phyloP scores from a whole-genome alignment of 345 rosid genomes.

The Acer campestre region DNA sequence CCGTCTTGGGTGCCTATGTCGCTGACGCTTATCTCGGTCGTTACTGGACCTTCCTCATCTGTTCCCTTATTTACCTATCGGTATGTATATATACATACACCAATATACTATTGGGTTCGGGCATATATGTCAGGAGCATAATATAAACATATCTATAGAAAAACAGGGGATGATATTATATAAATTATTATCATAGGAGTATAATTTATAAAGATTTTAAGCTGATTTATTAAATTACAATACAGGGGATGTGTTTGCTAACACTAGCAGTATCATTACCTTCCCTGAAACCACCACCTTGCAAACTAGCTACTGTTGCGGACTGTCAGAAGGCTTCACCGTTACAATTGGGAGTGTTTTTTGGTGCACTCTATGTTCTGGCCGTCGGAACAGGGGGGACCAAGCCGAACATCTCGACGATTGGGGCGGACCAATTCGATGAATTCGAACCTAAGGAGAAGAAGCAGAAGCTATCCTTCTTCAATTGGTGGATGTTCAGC shows the following conservation, averaged over 20 bases:
- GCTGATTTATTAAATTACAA: neutral
- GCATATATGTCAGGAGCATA: too few species aligned
- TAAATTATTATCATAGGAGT: too few species aligned
- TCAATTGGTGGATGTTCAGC: conserved; percentile 99
- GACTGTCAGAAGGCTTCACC: conserved; percentile 62
- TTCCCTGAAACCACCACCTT: conserved; percentile 64
- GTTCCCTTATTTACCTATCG: conserved; percentile 54
- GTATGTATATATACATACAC: conserved; percentile 31
- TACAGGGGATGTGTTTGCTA: conserved; percentile 76
- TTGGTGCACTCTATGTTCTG: conserved; percentile 73
- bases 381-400: conserved; percentile 90
- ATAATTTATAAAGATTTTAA: too few species aligned
- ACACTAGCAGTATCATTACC: conserved; percentile 73
- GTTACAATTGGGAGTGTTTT: conserved; percentile 61
- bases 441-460: conserved; percentile 80
- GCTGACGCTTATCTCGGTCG: conserved; percentile 94
- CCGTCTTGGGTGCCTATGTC: conserved; percentile 80
- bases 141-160: too few species aligned
- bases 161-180: too few species aligned
- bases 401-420: conserved; percentile 90
- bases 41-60: conserved; percentile 67
- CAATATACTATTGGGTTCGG: too few species aligned
- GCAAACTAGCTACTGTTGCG: conserved; percentile 33
- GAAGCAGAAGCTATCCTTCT: conserved; percentile 75
- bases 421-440: conserved; percentile 93